Evolutionary conservation across 2,329 filamentous ascomycete genomes (phyloP).

Genomic region (Ascosphaera apis): DNA sequence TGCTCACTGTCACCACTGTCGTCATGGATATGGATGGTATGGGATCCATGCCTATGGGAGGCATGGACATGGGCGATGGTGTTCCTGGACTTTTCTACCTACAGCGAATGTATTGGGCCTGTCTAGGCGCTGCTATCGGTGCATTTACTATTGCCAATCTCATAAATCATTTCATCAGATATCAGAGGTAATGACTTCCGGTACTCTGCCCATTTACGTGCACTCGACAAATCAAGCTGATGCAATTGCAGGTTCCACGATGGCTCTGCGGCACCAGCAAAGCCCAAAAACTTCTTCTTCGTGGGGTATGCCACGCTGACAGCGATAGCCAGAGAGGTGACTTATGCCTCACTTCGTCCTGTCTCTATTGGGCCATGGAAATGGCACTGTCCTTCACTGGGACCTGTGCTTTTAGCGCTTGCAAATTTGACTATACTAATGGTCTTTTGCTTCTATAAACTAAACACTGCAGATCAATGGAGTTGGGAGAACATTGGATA

Average conservation of each 20-base stretch:
- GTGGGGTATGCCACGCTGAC: conserved; percentile 28
- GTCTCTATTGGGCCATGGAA: conserved; percentile 13
- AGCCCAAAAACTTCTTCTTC: conserved; percentile 28
- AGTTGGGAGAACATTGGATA: conserved; percentile 34
- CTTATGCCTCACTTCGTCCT: conserved; percentile 22
- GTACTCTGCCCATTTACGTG: neutral
- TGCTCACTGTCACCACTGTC: neutral
- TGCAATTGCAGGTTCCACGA: conserved; percentile 20
- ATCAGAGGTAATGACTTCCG: conserved; percentile 22
- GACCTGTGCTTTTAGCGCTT: conserved; percentile 14
- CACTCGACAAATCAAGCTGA: neutral
- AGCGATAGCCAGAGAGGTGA: conserved; percentile 30
- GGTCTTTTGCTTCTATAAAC: conserved; percentile 32
- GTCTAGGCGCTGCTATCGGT: conserved; percentile 20
- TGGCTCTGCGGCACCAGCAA: conserved; percentile 23
- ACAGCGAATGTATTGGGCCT: conserved; percentile 30
- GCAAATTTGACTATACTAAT: conserved; percentile 27
- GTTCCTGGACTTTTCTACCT: conserved; percentile 24
- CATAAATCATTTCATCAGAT: conserved; percentile 25
- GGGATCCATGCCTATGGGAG: conserved; percentile 7
- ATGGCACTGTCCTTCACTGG: conserved; percentile 17
- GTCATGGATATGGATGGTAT: conserved; percentile 3
- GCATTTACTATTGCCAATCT: conserved; percentile 16
- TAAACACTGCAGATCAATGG: conserved; percentile 26
- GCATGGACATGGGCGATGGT: conserved; percentile 14